Conservation (phyloP, 139 green algal genomes). For the Chlorella ohadii region DNA sequence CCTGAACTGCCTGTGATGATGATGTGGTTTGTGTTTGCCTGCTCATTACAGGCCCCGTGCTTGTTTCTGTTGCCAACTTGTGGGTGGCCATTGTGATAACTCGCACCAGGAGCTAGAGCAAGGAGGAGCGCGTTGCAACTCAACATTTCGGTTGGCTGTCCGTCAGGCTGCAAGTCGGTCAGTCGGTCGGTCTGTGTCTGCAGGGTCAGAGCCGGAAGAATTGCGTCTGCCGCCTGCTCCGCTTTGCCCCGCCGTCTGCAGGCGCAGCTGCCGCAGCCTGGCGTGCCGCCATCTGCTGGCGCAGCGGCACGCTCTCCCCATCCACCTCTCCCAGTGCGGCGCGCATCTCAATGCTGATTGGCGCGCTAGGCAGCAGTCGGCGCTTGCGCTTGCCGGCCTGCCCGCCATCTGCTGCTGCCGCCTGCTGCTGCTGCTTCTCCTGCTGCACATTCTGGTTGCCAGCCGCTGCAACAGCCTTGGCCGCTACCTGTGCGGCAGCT, state of each 20-base stretch:
- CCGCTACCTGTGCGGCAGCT: no score
- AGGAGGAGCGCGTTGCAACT: no score
- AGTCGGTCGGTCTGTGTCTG: neutral
- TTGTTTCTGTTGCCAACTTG: no score
- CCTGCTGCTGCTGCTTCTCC: neutral
- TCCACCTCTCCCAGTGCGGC: conserved; percentile 25
- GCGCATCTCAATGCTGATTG: conserved; percentile 19
- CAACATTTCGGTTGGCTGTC: no score
- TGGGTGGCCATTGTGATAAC: no score
- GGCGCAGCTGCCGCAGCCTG: neutral
- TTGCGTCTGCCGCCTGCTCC: conserved; percentile 20
- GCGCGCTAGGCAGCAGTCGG: conserved; percentile 26
- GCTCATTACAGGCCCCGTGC: no score
- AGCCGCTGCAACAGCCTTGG: no score
- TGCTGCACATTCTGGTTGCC: neutral
- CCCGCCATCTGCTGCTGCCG: neutral
- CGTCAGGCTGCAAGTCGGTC: neutral
- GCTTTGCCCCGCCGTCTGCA: neutral
- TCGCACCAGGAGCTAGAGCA: no score
- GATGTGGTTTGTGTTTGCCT: no score
- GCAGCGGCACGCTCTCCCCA: neutral
- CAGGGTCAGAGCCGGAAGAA: conserved; percentile 27
- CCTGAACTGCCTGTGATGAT: no score
- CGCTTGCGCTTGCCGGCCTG: neutral
- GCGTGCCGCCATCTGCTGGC: neutral